Evolutionary conservation across 306 rosid genomes (phyloP).

Genomic region (Sphenostylis stenocarpa): DNA sequence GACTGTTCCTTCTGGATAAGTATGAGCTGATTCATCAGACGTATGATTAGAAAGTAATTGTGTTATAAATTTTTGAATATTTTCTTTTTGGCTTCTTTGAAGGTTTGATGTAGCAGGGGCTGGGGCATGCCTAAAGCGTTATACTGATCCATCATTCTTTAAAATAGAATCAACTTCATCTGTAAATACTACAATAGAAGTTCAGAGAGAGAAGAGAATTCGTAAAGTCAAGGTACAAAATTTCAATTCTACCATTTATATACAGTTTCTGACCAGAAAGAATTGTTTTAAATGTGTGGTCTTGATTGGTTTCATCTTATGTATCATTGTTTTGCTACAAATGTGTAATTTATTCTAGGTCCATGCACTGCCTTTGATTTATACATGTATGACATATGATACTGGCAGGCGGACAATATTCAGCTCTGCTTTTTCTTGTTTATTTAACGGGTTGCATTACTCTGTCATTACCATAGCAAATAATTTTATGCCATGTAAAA

Average conservation of each 20-base stretch:
- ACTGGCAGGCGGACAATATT: slow-evolving; percentile 35
- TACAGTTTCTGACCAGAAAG: background rate
- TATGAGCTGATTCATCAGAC: slow-evolving; percentile 41
- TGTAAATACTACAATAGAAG: slow-evolving; percentile 35
- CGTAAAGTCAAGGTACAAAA: slow-evolving; percentile 78
- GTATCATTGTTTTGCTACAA: slow-evolving; percentile 23
- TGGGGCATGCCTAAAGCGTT: slow-evolving; percentile 95
- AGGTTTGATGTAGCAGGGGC: slow-evolving; percentile 99
- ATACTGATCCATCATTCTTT: slow-evolving; percentile 90
- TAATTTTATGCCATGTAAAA: background rate
- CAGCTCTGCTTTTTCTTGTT: slow-evolving; percentile 27
- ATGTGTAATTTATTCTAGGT: slow-evolving; percentile 21
- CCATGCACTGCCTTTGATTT: slow-evolving; percentile 5
- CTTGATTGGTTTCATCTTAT: slow-evolving; percentile 5
- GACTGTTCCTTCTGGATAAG: slow-evolving; percentile 93
- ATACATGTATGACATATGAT: slow-evolving; percentile 18
- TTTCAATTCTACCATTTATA: background rate
- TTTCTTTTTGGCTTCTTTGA: slow-evolving; percentile 33
- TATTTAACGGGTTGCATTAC: background rate
- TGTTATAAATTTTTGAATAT: slow-evolving; percentile 2
- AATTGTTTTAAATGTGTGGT: slow-evolving; percentile 6
- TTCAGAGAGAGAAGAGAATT: slow-evolving; percentile 70
- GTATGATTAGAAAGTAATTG: background rate
- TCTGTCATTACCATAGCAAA: background rate
- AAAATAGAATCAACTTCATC: slow-evolving; percentile 64